Conservation (phyloP, 108 stramenopile genomes). For the Skeletonema tropicum region DNA sequence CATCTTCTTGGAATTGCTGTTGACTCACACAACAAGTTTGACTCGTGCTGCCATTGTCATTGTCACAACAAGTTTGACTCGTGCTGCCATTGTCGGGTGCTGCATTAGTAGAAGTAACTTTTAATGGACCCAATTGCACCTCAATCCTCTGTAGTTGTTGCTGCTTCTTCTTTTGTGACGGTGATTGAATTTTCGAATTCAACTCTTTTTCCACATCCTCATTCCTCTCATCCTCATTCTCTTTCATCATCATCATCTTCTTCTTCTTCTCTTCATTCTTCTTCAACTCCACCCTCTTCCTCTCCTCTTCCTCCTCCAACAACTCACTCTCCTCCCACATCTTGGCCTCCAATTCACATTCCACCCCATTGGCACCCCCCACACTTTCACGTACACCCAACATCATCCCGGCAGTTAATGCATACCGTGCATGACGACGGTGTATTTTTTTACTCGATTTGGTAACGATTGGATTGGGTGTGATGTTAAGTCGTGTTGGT, state of each 20-base stretch:
- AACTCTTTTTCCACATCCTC: neutral
- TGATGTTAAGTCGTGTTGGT: constrained; percentile 14
- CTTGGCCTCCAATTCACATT: constrained; percentile 44
- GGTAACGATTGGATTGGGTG: constrained; percentile 42
- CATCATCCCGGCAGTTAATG: constrained; percentile 90
- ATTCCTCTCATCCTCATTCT: constrained; percentile 1
- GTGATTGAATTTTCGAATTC: too few species aligned
- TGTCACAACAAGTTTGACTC: too few species aligned
- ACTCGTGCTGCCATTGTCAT: too few species aligned
- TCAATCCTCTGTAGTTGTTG: neutral
- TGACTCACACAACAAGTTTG: too few species aligned
- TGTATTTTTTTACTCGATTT: constrained; percentile 58
- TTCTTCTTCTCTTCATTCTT: neutral
- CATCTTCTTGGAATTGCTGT: neutral
- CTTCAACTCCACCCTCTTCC: too few species aligned
- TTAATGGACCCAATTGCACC: neutral
- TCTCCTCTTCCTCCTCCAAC: neutral
- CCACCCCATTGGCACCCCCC: constrained; percentile 48
- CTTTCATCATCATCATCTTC: too few species aligned
- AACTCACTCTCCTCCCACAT: constrained; percentile 39
- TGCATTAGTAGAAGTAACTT: too few species aligned
- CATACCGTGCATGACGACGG: constrained; percentile 75
- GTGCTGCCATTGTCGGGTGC: too few species aligned
- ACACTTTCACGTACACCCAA: constrained; percentile 72
- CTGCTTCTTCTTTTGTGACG: neutral